These are phyloP conservation scores for Arxiozyma bovina DNA, from an alignment of 1,139 yeast species.

Conservation along the genomic window DNA sequence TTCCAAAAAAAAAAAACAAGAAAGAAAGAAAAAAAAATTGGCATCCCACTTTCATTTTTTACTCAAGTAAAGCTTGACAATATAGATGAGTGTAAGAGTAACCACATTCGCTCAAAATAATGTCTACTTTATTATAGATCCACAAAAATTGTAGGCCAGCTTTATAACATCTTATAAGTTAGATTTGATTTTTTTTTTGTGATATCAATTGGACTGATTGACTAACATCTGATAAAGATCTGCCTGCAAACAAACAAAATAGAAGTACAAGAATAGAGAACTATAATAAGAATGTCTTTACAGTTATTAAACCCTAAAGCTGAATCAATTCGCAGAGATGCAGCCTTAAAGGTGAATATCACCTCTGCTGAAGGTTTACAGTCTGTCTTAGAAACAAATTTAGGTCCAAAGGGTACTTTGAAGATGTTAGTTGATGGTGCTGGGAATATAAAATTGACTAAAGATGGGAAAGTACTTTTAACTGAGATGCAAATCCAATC, in stretches of 20 bases:
- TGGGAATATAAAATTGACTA: conserved; percentile 88
- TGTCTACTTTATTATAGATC: too few species aligned
- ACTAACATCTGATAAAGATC: neutral
- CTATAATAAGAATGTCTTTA: conserved; percentile 34
- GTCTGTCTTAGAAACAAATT: conserved; percentile 78
- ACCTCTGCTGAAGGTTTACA: conserved; percentile 96
- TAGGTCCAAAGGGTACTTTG: conserved; percentile 96
- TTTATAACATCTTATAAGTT: too few species aligned
- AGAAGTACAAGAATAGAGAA: neutral
- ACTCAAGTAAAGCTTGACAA: neutral
- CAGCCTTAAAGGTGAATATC: conserved; percentile 90
- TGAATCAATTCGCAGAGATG: conserved; percentile 86
- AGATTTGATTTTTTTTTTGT: neutral
- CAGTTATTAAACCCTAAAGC: conserved; percentile 96
- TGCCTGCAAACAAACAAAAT: neutral
- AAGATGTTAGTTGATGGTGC: conserved; percentile 96
- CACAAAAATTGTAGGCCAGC: neutral
- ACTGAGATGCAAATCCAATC: conserved; percentile 98
- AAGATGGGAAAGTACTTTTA: conserved; percentile 90
- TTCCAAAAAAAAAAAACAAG: neutral
- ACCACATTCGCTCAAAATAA: too few species aligned
- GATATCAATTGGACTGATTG: too few species aligned
- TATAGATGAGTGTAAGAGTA: neutral
- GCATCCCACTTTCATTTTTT: neutral
- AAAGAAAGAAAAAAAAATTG: neutral